phyloP scores from a whole-genome alignment of 2,329 filamentous ascomycete genomes.

The Thielaviopsis euricoi region DNA sequence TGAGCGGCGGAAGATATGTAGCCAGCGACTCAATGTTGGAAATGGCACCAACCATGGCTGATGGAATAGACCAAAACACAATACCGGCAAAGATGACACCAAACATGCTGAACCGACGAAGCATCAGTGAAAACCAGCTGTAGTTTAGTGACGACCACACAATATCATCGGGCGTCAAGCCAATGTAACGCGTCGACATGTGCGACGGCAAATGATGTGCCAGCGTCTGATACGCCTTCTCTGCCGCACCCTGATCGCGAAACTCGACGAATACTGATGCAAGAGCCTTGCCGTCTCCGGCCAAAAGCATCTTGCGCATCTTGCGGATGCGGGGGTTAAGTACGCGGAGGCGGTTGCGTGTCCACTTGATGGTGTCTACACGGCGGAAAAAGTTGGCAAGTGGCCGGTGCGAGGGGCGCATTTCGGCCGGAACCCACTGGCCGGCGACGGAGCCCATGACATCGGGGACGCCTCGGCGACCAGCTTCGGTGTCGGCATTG shows the following conservation, averaged over 20 bases:
- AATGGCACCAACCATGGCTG: constrained; percentile 67
- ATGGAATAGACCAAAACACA: constrained; percentile 66
- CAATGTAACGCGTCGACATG: constrained; percentile 73
- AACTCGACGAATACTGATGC: constrained; percentile 90
- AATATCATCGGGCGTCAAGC: constrained; percentile 62
- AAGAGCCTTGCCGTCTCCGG: constrained; percentile 45
- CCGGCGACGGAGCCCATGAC: constrained; percentile 41
- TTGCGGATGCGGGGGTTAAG: constrained; percentile 33
- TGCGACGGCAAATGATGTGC: constrained; percentile 67
- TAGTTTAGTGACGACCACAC: constrained; percentile 66
- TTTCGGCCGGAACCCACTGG: constrained; percentile 56
- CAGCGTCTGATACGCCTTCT: constrained; percentile 67
- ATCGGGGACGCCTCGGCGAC: constrained; percentile 22
- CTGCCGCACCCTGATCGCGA: constrained; percentile 62
- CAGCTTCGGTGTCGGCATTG: constrained; percentile 15
- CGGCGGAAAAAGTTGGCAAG: constrained; percentile 64
- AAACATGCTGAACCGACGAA: constrained; percentile 48
- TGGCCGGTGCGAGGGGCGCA: constrained; percentile 56
- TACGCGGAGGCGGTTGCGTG: constrained; percentile 35
- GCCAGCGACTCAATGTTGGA: constrained; percentile 65
- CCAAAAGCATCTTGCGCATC: constrained; percentile 49
- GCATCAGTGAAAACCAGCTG: constrained; percentile 57
- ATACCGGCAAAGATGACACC: constrained; percentile 56
- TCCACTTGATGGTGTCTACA: constrained; percentile 90
- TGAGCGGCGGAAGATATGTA: constrained; percentile 48